phyloP scores from a whole-genome alignment of 2,329 filamentous ascomycete species.

The Diaporthe eres region DNA sequence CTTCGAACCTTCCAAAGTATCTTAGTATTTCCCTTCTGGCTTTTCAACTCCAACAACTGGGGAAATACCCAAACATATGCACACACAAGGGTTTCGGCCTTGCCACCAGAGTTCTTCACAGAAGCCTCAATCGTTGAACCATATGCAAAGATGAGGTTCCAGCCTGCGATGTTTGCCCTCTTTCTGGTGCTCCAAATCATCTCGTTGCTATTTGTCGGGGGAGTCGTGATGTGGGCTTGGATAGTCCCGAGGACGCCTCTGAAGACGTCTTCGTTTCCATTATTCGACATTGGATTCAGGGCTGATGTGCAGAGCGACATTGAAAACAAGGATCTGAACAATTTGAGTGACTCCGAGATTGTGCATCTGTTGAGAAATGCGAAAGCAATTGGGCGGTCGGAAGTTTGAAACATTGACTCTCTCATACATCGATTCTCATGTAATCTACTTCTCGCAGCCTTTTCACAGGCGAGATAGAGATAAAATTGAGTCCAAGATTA shows the following conservation, averaged over 20 bases:
- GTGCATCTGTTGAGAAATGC: background rate
- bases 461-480: background rate
- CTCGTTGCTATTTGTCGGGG: background rate
- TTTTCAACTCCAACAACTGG: background rate
- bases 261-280: background rate
- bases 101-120: background rate
- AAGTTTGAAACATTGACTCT: background rate
- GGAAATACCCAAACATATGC: background rate
- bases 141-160: background rate
- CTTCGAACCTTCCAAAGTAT: background rate
- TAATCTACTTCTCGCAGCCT: too few relatives aligned
- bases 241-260: rapidly evolving
- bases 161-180: background rate
- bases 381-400: background rate
- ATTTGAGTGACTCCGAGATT: background rate
- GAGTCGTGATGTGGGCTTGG: background rate
- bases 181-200: background rate
- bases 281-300: background rate
- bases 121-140: background rate
- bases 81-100: too few relatives aligned
- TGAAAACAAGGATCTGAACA: rapidly evolving
- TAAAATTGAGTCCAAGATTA: too few relatives aligned
- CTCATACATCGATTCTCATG: background rate
- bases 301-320: background rate
- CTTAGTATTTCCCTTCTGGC: background rate